Evolutionary conservation across 1,284 basidiomycete genomes (phyloP), one percentile per base, ranked within the genome.

Genomic region (Pseudozyma sp.): DNA sequence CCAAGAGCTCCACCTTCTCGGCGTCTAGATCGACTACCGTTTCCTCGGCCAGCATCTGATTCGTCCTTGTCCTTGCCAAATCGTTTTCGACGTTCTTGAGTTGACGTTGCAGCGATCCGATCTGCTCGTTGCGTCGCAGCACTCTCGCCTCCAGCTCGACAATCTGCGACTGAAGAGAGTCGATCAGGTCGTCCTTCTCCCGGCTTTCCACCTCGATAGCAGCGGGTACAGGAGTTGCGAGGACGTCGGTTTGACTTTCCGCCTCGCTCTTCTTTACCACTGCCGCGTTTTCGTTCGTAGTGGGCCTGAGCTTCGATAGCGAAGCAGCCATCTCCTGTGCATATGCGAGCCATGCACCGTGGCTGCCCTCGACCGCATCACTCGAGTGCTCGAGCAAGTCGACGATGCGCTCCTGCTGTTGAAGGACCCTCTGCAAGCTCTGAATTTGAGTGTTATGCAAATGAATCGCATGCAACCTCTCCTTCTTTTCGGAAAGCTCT

Each of bases 101-200:
- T 49, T 68, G 57, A 2, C 44, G 51, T 50, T 78, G 77, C 6
- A 76, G 70, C 21, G 36, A 45, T 1, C 70, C 77, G 31, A 78
- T 78, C 54, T 78, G 77, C 45, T 72, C 70, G 54, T 67, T 70
- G 12, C 77, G 50, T 12, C 77, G 66, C 40, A 76, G 35, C 6
- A 77, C 44, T 7, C 70, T 57, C 18, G 56, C 62, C 38, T 74
- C 55, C n/a, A 60, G 18, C 42, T 77, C 69, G 0, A 50, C 54
- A 3, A 76, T 35, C 43, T 67, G 3, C 1, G 8, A 35, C 21
- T 40, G 38, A 19, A 65, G 39, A 18, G 16, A 1, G 5, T 45
- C 16, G 3, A 52, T 21, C 36, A 50, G 18, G 9, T 34, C 47
- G 19, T 45, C 48, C 14, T 50, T 47, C 12, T 40, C 36, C 3